Percentiles rank a stretch among this genome's conserved stretches.
Conservation (phyloP, 1,284 basidiomycete genomes). For the Irpex sp. region DNA sequence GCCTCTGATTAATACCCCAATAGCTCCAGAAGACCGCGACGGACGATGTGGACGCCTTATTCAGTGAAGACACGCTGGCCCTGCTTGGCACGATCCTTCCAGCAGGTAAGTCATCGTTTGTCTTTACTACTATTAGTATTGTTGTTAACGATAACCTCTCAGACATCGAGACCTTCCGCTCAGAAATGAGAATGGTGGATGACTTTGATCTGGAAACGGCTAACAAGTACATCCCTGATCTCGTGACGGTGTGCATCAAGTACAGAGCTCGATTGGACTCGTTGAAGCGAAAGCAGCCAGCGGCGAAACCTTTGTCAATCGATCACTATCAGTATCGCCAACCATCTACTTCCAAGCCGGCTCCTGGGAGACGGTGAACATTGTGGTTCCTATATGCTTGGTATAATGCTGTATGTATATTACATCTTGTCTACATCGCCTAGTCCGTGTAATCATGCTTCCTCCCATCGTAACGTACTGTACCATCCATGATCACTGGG, state of each 20-base stretch:
- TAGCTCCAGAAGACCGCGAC: not conserved
- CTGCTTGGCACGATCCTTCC: not conserved
- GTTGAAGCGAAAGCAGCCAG: not conserved
- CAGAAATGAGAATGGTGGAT: not conserved
- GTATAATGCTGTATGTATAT: not conserved
- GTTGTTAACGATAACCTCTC: not conserved
- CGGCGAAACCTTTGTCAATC: not conserved
- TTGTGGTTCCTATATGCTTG: not conserved
- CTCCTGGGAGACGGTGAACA: not conserved
- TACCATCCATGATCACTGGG: conserved; percentile 9
- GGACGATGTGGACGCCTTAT: not conserved
- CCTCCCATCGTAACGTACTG: conserved; percentile 13
- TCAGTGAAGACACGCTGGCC: not conserved
- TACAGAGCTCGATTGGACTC: not conserved
- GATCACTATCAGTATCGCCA: not conserved
- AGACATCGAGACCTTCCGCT: not conserved
- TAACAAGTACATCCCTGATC: not conserved
- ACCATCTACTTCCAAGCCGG: not conserved
- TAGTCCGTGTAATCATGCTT: not conserved
- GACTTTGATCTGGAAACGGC: not conserved
- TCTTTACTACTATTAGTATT: not conserved
- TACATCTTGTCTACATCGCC: not conserved
- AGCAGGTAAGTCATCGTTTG: not conserved
- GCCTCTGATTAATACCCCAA: not conserved
- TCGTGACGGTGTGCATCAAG: not conserved